These are phyloP conservation scores for Eleusine indica DNA, from an alignment of 176 grass and related monocot species.

Conservation along the genomic window DNA sequence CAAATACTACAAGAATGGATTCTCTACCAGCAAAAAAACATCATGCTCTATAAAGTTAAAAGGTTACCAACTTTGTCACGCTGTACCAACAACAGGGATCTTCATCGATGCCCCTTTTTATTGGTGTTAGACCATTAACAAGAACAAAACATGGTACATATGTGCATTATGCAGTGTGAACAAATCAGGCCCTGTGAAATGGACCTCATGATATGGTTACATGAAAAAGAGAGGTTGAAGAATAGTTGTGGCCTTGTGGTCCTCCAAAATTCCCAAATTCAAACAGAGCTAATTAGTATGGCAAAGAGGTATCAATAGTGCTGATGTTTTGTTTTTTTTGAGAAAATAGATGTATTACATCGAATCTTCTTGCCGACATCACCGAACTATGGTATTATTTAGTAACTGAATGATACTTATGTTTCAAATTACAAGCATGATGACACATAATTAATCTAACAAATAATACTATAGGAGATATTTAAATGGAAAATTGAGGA, in stretches of 20 bases:
- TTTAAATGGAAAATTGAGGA: neutral
- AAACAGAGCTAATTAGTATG: neutral
- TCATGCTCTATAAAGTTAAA: conserved; percentile 4
- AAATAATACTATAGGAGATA: neutral
- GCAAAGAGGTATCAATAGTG: conserved; percentile 5
- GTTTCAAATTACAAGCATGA: neutral
- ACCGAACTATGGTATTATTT: conserved; percentile 5
- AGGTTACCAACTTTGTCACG: conserved; percentile 9
- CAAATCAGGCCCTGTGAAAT: neutral
- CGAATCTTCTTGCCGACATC: neutral
- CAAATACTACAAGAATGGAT: conserved; percentile 18
- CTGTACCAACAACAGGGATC: neutral
- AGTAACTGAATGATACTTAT: conserved; percentile 3
- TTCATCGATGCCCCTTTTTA: neutral
- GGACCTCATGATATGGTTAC: neutral
- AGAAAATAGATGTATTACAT: conserved; percentile 10
- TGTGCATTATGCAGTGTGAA: neutral
- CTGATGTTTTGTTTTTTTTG: neutral
- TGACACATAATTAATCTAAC: neutral
- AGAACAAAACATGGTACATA: conserved; percentile 9
- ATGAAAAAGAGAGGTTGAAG: neutral
- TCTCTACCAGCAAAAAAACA: conserved; percentile 5
- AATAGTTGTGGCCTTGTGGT: neutral
- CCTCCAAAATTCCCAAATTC: conserved; percentile 11
- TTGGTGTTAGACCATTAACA: conserved; percentile 1